Conservation (phyloP, 495 filamentous ascomycete species). For the Podospora appendiculata region DNA sequence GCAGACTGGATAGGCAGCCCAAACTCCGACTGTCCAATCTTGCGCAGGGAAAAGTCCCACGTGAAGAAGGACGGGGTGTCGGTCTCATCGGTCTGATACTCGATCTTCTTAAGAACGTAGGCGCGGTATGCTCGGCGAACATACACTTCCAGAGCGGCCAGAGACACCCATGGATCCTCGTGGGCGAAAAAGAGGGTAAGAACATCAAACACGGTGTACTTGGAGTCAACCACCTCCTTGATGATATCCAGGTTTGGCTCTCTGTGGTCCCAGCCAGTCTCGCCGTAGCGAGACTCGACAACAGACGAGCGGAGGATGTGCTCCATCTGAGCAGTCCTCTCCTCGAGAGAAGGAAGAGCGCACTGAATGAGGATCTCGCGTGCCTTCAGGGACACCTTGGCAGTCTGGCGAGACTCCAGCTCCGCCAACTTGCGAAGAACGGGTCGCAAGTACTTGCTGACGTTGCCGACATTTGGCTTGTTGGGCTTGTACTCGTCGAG, state of each 20-base stretch:
- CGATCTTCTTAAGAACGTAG: conserved; percentile 77
- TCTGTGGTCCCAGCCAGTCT: conserved; percentile 94
- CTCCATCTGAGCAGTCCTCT: conserved; percentile 94
- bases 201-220: conserved; percentile 97
- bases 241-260: conserved; percentile 79
- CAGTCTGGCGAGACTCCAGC: conserved; percentile 76
- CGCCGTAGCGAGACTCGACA: conserved; percentile 92
- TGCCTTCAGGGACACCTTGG: conserved; percentile 95
- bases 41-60: conserved; percentile 93
- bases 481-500: conserved; percentile 92
- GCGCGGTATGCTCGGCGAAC: conserved; percentile 94
- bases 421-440: conserved; percentile 82
- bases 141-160: conserved; percentile 92
- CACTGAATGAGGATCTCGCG: conserved; percentile 96
- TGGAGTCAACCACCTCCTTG: conserved; percentile 96
- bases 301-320: conserved; percentile 96
- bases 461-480: conserved; percentile 79
- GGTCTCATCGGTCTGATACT: conserved; percentile 68
- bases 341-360: conserved; percentile 89
- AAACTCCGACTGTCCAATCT: conserved; percentile 83
- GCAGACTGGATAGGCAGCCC: conserved; percentile 68
- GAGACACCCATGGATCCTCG: conserved; percentile 86
- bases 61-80: conserved; percentile 78
- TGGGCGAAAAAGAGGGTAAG: conserved; percentile 90
- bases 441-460: conserved; percentile 80